A percentile compares a stretch with the other conserved stretches of the same genome.
Conservation (phyloP, 495 filamentous ascomycete genomes). For the Lophium mytilinum region DNA sequence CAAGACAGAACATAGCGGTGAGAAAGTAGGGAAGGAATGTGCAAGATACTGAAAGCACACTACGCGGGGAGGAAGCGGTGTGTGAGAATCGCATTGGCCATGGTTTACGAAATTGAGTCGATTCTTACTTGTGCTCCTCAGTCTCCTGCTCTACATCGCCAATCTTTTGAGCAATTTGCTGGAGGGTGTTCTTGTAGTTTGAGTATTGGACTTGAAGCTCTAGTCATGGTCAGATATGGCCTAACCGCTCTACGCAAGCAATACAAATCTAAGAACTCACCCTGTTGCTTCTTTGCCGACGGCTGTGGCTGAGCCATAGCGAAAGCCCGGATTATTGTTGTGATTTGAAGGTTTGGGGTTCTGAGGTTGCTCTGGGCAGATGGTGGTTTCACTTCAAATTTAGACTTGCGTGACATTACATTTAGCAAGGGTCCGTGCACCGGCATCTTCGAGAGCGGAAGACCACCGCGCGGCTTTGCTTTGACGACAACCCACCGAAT, state of each 20-base stretch:
- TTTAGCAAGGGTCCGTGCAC: background rate
- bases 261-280: constrained; percentile 39
- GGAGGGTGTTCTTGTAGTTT: constrained; percentile 91
- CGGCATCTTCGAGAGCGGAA: background rate
- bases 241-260: background rate
- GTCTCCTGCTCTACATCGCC: constrained; percentile 94
- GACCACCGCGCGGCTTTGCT: background rate
- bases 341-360: background rate
- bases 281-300: constrained; percentile 52
- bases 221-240: constrained; percentile 31
- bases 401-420: constrained; percentile 5
- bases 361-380: background rate
- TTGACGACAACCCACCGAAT: background rate
- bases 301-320: constrained; percentile 24
- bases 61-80: constrained; percentile 19
- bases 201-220: constrained; percentile 90
- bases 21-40: background rate
- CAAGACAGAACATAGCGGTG: constrained; percentile 10
- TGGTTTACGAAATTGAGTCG: background rate
- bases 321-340: background rate
- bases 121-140: constrained; percentile 90
- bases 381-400: background rate
- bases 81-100: background rate
- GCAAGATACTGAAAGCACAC: constrained; percentile 9
- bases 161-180: constrained; percentile 90